These are phyloP conservation scores for Kodamaea derodonti DNA, from an alignment of 1,139 yeast genomes.

Conservation along the genomic window DNA sequence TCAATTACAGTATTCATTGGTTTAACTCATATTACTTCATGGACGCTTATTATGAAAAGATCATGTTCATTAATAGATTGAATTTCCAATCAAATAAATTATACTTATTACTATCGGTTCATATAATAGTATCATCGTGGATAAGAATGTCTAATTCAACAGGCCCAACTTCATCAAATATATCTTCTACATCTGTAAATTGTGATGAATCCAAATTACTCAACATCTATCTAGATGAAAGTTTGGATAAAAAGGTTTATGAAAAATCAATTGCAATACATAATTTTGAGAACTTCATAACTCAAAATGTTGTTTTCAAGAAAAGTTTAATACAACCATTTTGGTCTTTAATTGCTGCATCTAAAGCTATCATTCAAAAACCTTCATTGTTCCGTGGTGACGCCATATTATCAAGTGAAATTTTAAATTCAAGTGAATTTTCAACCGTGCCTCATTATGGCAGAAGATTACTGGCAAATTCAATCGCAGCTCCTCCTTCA, in stretches of 20 bases:
- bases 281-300: slow-evolving; percentile 54
- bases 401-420: background rate
- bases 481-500: background rate
- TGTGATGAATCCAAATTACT: slow-evolving; percentile 14
- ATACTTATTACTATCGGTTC: slow-evolving; percentile 39
- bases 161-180: background rate
- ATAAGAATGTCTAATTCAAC: slow-evolving; percentile 12
- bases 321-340: slow-evolving; percentile 49
- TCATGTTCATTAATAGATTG: slow-evolving; percentile 11
- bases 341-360: slow-evolving; percentile 65
- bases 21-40: slow-evolving; percentile 11
- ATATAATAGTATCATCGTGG: slow-evolving; percentile 37
- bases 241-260: slow-evolving; percentile 5
- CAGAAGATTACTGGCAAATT: background rate
- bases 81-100: slow-evolving; percentile 23
- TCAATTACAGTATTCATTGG: slow-evolving; percentile 22
- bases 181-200: slow-evolving; percentile 8
- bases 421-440: background rate
- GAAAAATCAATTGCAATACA: slow-evolving; percentile 44
- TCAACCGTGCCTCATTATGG: background rate
- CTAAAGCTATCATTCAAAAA: slow-evolving; percentile 49
- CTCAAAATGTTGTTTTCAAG: slow-evolving; percentile 13
- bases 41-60: slow-evolving; percentile 10
- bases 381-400: slow-evolving; percentile 29
- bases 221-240: slow-evolving; percentile 11